phyloP scores from a whole-genome alignment of 2,329 filamentous ascomycete species.

The Epichloe sp. region DNA sequence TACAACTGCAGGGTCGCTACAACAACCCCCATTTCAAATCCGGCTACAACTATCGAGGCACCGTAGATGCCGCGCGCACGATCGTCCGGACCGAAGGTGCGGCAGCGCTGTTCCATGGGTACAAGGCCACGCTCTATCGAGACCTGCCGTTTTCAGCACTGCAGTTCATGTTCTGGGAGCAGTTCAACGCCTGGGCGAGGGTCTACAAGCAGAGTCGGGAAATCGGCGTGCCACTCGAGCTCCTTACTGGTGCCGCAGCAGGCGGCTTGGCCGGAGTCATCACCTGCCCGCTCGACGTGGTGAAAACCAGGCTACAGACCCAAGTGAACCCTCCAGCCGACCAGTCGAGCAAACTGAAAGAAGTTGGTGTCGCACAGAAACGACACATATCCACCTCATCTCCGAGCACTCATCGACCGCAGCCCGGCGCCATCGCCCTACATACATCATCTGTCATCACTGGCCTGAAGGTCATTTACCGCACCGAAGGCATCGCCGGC shows the following conservation, averaged over 20 bases:
- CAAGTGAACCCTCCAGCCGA: conserved; percentile 46
- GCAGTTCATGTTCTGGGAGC: conserved; percentile 97
- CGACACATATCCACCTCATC: conserved; percentile 81
- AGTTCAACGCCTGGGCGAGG: conserved; percentile 73
- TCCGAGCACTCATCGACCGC: conserved; percentile 68
- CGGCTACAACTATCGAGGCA: conserved; percentile 90
- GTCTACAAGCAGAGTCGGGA: conserved; percentile 66
- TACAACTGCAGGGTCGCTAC: conserved; percentile 87
- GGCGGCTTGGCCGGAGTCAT: conserved; percentile 88
- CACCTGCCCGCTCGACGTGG: conserved; percentile 91
- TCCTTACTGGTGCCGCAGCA: conserved; percentile 77
- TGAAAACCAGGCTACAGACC: conserved; percentile 93
- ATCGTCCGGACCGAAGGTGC: conserved; percentile 76
- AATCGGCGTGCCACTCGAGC: conserved; percentile 74
- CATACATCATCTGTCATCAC: conserved; percentile 83
- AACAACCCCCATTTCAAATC: conserved; percentile 91
- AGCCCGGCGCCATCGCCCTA: conserved; percentile 65
- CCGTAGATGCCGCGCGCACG: conserved; percentile 69
- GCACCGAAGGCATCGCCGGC: conserved; percentile 72
- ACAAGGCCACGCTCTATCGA: conserved; percentile 86
- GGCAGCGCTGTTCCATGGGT: conserved; percentile 85
- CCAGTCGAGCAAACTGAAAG: conserved; percentile 14
- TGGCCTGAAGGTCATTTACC: conserved; percentile 78
- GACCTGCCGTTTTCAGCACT: conserved; percentile 92
- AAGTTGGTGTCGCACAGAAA: conserved; percentile 37